Evolutionary conservation across 352 stramenopile species (phyloP), one percentile per base, ranked within the genome.

Genomic region (Phytophthora tentaculata): DNA sequence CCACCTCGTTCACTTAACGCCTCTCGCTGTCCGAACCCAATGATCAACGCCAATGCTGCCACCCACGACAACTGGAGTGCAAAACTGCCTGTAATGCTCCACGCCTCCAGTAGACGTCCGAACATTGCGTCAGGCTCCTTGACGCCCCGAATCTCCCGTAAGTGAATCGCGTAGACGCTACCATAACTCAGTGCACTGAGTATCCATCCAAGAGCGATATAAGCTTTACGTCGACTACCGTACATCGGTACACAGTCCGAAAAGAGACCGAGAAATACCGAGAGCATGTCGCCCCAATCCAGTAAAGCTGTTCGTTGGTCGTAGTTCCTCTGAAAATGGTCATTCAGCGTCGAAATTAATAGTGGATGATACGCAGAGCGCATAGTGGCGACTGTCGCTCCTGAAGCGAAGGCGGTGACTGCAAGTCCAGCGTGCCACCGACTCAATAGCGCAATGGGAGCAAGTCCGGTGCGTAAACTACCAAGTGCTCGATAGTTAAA

Each of bases 201-300:
- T 23, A 77, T 48, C 80, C 81, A 93, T 9, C 91, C 91, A n/a
- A 94, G 52, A 2, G 88, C 71, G 60, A 97, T 92, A 74, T 97
- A 97, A 2, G 89, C 78, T 61, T 96, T 97, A n/a, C 91, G 76
- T 19, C 86, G 88, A 35, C 84, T 91, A 12, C 90, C 87, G 43
- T 77, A 82, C 22, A 98, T 77, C 14, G 92, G 85, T 16, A 90
- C 73, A 39, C 76, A 92, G 69, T 98, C 92, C n/a, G 79, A 92
- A 17, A 95, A 54, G 24, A 97, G 80, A 23, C 91, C 92, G 50
- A 96, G 77, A n/a, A 97, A 70, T 7, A 97, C 81, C 2, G 91
- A 90, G 26, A 96, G 80, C 0, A 80, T 80, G 13, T 78, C 86
- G 2, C 86, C 77, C 65, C 95, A 90, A 20, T 95, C 76, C 17